phyloP scores from a whole-genome alignment of 495 filamentous ascomycete species.

The Xylaria curta region DNA sequence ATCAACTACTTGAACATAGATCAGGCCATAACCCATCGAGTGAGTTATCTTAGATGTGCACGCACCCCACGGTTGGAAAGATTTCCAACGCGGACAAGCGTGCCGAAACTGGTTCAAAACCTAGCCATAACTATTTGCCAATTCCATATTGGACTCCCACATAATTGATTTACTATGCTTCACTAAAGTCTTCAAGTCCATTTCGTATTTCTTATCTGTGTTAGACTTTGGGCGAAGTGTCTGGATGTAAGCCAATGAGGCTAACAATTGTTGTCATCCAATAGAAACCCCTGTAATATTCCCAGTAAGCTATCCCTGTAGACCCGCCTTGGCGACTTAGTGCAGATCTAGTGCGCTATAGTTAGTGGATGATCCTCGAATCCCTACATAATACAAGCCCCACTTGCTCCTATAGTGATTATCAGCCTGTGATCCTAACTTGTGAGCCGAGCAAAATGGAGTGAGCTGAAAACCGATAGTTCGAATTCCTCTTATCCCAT shows the following conservation, averaged over 20 bases:
- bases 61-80: not conserved
- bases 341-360: not conserved
- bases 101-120: not conserved
- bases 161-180: not conserved
- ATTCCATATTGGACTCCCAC: not conserved
- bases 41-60: not conserved
- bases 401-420: not conserved
- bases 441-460: conserved; percentile 1
- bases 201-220: not conserved
- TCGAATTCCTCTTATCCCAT: not conserved
- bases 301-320: not conserved
- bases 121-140: not conserved
- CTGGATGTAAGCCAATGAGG: not conserved
- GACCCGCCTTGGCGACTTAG: conserved; percentile 7
- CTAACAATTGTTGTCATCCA: not conserved
- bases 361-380: not conserved
- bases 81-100: not conserved
- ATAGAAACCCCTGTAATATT: not conserved
- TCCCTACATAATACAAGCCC: not conserved
- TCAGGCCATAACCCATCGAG: not conserved
- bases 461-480: conserved; percentile 23
- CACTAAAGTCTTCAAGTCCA: not conserved
- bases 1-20: not conserved
- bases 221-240: not conserved
- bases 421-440: not conserved